phyloP scores from a whole-genome alignment of 1,284 basidiomycete species.

The Abortiporus biennis region DNA sequence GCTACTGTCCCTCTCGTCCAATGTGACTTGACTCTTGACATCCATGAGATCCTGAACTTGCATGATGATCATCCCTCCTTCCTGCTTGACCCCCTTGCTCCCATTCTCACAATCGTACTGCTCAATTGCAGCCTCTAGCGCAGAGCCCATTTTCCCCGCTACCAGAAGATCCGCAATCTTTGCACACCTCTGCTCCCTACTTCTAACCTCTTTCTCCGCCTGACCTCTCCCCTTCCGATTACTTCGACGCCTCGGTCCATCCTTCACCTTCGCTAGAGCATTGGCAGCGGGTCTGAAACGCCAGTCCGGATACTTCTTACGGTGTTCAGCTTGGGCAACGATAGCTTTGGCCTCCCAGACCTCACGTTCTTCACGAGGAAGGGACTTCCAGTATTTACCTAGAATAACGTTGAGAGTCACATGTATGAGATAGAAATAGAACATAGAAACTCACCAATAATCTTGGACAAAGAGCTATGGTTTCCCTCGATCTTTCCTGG shows the following conservation, averaged over 20 bases:
- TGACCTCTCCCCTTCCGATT: constrained; percentile 31
- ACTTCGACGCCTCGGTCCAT: constrained; percentile 22
- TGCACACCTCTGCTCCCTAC: constrained; percentile 34
- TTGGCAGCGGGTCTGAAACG: constrained; percentile 62
- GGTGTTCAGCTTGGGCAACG: constrained; percentile 71
- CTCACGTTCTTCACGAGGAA: constrained; percentile 54
- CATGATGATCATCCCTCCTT: constrained; percentile 11
- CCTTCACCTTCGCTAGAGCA: constrained; percentile 44
- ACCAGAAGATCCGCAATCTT: constrained; percentile 46
- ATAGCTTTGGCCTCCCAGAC: constrained; percentile 74
- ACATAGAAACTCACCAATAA: constrained; percentile 27
- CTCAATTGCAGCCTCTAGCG: constrained; percentile 41
- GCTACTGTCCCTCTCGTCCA: background rate
- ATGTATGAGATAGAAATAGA: background rate
- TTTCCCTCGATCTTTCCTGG: constrained; percentile 74
- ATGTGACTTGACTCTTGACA: background rate
- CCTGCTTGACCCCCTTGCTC: constrained; percentile 18
- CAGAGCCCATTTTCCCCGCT: constrained; percentile 42
- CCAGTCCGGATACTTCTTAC: constrained; percentile 73
- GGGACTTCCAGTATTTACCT: constrained; percentile 59
- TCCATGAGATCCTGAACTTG: constrained; percentile 10
- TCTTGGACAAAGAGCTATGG: constrained; percentile 62
- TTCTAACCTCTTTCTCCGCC: constrained; percentile 34
- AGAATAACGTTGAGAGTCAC: constrained; percentile 2
- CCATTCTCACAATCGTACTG: constrained; percentile 28